Conservation (phyloP, 768 basidiomycete genomes). For the Sporobolomyces roseus region DNA sequence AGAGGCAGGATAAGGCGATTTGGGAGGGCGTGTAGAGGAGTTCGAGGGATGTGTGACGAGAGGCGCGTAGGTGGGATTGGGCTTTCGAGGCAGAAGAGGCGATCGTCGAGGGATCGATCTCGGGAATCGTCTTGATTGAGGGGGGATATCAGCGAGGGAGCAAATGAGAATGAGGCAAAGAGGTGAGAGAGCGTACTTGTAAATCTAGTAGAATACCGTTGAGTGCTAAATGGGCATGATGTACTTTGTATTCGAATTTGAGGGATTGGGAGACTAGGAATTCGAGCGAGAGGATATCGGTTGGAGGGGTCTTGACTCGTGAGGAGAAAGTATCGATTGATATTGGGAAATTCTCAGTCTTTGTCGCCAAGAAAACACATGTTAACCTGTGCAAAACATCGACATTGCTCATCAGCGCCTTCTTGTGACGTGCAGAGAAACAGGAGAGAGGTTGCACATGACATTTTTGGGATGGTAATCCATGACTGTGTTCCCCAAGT, state of each 20-base stretch:
- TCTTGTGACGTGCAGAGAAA: too few species aligned
- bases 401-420: background rate
- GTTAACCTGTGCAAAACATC: conserved; percentile 66
- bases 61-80: conserved; percentile 43
- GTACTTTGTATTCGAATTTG: conserved; percentile 86
- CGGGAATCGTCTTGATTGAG: conserved; percentile 1
- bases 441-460: conserved; percentile 64
- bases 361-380: conserved; percentile 87
- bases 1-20: conserved; percentile 77
- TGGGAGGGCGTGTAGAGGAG: conserved; percentile 89
- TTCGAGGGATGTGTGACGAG: conserved; percentile 85
- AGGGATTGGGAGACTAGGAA: conserved; percentile 94
- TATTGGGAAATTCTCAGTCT: conserved; percentile 93
- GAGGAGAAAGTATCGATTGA: conserved; percentile 77
- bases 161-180: background rate
- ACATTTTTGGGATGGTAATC: conserved; percentile 99
- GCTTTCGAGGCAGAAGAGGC: conserved; percentile 7
- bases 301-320: conserved; percentile 66
- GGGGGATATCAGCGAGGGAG: too few species aligned
- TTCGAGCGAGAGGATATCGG: conserved; percentile 87
- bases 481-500: conserved; percentile 96
- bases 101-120: background rate
- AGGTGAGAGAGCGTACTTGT: conserved; percentile 58
- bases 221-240: conserved; percentile 81
- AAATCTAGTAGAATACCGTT: conserved; percentile 86